These are phyloP conservation scores for Myrica gale DNA, from an alignment of 306 rosid species.

Conservation along the genomic window DNA sequence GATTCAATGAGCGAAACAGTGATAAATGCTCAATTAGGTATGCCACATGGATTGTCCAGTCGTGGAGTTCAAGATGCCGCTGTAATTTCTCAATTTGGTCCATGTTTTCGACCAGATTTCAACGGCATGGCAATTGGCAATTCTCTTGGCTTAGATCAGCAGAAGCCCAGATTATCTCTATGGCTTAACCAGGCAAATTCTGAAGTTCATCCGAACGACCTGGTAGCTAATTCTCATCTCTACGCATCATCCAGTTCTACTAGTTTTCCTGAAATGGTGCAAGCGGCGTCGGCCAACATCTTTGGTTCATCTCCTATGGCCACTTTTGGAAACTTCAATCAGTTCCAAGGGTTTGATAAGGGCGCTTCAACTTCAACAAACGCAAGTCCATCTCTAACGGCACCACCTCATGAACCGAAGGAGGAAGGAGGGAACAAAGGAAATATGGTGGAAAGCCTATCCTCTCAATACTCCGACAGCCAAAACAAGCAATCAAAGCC, in stretches of 20 bases:
- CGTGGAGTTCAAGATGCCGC: constrained; percentile 31
- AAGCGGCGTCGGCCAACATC: constrained; percentile 39
- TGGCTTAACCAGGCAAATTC: constrained; percentile 66
- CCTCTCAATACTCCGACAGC: constrained; percentile 3
- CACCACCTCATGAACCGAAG: constrained; percentile 36
- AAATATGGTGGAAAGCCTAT: constrained; percentile 17
- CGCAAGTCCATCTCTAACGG: constrained; percentile 46
- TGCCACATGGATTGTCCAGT: constrained; percentile 28
- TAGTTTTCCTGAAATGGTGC: constrained; percentile 50
- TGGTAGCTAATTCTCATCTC: constrained; percentile 39
- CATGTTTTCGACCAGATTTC: constrained; percentile 38
- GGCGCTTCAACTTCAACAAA: constrained; percentile 37
- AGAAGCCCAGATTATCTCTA: constrained; percentile 65
- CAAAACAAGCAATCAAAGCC: constrained; percentile 28
- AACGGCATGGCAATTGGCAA: constrained; percentile 27
- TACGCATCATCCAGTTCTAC: constrained; percentile 40
- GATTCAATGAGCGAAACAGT: constrained; percentile 39
- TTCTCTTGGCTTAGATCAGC: constrained; percentile 33
- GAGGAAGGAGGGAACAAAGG: constrained; percentile 38
- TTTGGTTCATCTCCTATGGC: constrained; percentile 51
- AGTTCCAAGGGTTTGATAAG: constrained; percentile 7
- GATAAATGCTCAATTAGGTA: constrained; percentile 37
- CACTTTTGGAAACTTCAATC: constrained; percentile 33
- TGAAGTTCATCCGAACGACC: constrained; percentile 34
- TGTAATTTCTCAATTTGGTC: constrained; percentile 39